phyloP scores from a whole-genome alignment of 2,329 filamentous ascomycete species.

The Fusarium haematococcum region DNA sequence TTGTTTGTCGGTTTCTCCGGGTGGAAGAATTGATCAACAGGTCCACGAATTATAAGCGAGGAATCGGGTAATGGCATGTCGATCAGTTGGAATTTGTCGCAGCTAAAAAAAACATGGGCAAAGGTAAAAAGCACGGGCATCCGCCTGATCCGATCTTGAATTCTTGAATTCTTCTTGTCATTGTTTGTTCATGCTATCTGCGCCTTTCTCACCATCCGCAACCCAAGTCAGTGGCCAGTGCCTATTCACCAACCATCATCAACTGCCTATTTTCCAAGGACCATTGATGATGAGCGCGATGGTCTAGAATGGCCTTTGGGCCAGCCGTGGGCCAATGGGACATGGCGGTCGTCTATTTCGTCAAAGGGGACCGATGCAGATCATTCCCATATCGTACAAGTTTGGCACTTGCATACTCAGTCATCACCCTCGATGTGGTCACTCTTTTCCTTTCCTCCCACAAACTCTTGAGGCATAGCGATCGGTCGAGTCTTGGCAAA shows the following conservation, averaged over 20 bases:
- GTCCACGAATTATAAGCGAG: constrained; percentile 4
- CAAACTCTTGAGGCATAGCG: constrained; percentile 26
- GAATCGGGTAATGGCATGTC: neutral
- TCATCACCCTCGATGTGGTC: constrained; percentile 18
- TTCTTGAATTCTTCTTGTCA: neutral
- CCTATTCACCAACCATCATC: neutral
- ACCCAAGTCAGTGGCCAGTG: neutral
- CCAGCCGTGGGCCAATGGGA: neutral
- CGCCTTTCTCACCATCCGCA: neutral
- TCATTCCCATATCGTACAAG: neutral
- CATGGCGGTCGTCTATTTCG: neutral
- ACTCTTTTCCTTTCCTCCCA: constrained; percentile 21
- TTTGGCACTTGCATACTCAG: neutral
- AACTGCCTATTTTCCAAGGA: neutral
- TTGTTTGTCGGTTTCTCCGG: neutral
- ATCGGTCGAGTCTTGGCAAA: constrained; percentile 30
- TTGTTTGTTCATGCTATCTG: neutral
- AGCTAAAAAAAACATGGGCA: neutral
- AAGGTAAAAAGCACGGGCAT: neutral
- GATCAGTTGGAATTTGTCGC: neutral
- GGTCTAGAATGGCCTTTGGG: neutral
- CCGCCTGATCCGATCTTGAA: neutral
- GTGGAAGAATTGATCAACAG: neutral
- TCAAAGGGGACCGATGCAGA: neutral
- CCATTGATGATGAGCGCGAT: neutral